Evolutionary conservation across 164 flowering plant genomes (phyloP).

Genomic region (Liriodendron chinense): DNA sequence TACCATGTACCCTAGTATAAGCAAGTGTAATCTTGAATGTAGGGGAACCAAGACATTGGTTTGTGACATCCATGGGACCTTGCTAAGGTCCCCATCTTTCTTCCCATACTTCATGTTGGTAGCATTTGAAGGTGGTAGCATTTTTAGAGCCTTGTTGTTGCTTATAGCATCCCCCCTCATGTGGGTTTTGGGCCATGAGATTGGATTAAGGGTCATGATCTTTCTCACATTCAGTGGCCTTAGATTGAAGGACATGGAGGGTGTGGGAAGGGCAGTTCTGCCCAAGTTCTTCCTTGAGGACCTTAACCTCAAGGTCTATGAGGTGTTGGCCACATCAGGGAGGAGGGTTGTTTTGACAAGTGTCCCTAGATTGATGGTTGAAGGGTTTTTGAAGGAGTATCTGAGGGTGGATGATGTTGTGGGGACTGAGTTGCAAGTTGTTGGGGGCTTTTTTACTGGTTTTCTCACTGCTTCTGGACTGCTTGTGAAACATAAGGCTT

Average conservation of each 20-base stretch:
- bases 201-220: constrained; percentile 51
- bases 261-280: constrained; percentile 63
- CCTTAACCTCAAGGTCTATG: constrained; percentile 49
- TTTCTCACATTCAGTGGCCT: constrained; percentile 78
- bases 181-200: constrained; percentile 18
- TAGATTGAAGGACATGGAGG: constrained; percentile 44
- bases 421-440: constrained; percentile 63
- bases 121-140: constrained; percentile 21
- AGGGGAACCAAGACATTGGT: constrained; percentile 39
- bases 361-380: constrained; percentile 83
- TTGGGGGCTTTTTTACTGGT: constrained; percentile 56
- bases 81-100: constrained; percentile 21
- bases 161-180: constrained; percentile 12
- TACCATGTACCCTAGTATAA: constrained; percentile 34
- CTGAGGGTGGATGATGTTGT: constrained; percentile 52
- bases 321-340: constrained; percentile 41
- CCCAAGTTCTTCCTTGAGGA: constrained; percentile 85
- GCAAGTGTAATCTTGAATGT: constrained; percentile 29
- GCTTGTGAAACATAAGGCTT: constrained; percentile 62
- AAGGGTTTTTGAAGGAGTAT: constrained; percentile 69
- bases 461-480: constrained; percentile 44
- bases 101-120: constrained; percentile 24
- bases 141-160: constrained; percentile 16
- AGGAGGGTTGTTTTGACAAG: constrained; percentile 49
- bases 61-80: constrained; percentile 49